Conservation (phyloP, 176 grass and related monocot species). For the Tillandsia leiboldiana region DNA sequence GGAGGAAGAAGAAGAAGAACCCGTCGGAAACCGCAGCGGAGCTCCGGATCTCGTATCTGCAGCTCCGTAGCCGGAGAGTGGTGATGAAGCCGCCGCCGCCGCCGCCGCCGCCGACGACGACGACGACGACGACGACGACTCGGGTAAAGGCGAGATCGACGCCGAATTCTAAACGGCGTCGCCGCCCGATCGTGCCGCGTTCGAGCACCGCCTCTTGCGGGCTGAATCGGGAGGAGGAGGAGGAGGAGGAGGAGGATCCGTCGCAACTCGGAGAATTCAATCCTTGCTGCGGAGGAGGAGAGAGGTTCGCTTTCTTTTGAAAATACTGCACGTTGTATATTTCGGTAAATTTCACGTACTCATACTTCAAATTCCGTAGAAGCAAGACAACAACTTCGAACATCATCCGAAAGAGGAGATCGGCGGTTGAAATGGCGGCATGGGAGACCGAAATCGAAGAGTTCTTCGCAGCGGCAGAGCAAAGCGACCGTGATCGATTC, state of each 20-base stretch:
- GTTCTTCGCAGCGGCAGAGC: conserved; percentile 52
- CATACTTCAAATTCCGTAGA: background rate
- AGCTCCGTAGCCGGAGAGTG: conserved; percentile 62
- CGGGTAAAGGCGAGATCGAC: background rate
- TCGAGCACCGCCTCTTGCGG: conserved; percentile 48
- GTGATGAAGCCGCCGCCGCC: conserved; percentile 27
- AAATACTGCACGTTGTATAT: background rate
- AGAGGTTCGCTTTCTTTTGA: background rate
- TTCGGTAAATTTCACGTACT: background rate
- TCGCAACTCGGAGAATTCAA: conserved; percentile 20
- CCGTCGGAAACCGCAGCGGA: background rate
- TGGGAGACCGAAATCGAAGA: conserved; percentile 35
- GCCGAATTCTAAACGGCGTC: background rate
- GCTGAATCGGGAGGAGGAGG: conserved; percentile 34
- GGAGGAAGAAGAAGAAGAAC: background rate
- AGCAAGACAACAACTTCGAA: background rate
- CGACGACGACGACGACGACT: no score
- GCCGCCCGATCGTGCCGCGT: conserved; percentile 29
- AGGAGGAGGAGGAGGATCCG: conserved; percentile 36
- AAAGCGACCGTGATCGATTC: conserved; percentile 28
- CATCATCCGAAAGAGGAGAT: background rate
- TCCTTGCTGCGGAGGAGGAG: background rate
- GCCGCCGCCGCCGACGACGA: background rate
- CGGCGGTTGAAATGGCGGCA: background rate
- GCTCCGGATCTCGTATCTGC: conserved; percentile 24